Conservation (phyloP, 139 green algal species). For the Auxenochlorella pyrenoidosa region DNA sequence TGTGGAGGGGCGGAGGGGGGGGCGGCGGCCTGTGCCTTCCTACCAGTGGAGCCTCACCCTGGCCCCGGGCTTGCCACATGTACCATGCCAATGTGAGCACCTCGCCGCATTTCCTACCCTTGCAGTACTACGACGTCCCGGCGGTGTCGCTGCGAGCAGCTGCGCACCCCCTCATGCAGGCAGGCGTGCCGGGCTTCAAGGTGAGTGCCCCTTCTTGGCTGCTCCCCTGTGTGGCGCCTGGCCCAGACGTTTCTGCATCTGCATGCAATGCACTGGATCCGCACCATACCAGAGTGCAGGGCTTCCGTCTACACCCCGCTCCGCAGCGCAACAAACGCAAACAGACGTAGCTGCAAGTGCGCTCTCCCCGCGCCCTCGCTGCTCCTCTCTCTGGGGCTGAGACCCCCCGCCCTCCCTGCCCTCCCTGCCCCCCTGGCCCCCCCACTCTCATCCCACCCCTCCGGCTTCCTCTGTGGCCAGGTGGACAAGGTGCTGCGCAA, state of each 20-base stretch:
- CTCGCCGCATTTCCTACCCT: too few relatives aligned
- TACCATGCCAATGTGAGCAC: background rate
- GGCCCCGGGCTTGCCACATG: background rate
- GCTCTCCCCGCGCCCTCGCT: too few relatives aligned
- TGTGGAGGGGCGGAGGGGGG: background rate
- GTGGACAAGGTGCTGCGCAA: background rate
- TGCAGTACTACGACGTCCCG: conserved; percentile 16
- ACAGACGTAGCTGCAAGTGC: too few relatives aligned
- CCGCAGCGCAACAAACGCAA: too few relatives aligned
- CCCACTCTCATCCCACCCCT: background rate
- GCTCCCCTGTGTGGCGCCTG: background rate
- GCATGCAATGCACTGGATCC: background rate
- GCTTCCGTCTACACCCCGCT: too few relatives aligned
- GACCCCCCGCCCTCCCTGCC: background rate
- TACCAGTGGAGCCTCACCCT: background rate
- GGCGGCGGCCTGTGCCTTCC: too few relatives aligned
- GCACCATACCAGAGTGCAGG: too few relatives aligned
- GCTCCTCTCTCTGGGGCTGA: too few relatives aligned
- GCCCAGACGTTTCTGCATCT: too few relatives aligned
- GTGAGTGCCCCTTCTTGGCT: background rate
- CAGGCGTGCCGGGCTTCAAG: background rate
- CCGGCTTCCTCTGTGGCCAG: background rate
- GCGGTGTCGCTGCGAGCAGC: background rate
- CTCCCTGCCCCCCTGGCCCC: background rate
- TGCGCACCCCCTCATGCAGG: background rate